Evolutionary conservation across 208 protist species (phyloP).

Genomic region (Leishmania gerbilli): DNA sequence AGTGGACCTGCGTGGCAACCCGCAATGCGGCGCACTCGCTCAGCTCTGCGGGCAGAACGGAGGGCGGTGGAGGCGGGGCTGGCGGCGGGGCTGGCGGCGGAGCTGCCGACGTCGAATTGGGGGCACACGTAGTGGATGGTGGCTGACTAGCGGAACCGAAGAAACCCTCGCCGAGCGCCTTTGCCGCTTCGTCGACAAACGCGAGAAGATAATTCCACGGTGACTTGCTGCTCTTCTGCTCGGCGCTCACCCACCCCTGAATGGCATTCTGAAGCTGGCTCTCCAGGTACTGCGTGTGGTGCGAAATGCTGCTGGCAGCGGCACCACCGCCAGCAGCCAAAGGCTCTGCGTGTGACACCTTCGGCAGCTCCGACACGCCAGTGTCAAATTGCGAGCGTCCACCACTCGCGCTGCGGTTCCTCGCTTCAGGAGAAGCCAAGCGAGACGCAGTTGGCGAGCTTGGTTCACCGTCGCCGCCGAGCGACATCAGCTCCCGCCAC

Average conservation of each 20-base stretch:
- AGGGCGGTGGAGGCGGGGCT: not conserved
- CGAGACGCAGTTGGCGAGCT: not conserved
- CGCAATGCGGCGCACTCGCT: slow-evolving; percentile 28
- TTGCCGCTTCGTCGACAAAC: slow-evolving; percentile 35
- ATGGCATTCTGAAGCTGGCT: slow-evolving; percentile 36
- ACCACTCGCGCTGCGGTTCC: not conserved
- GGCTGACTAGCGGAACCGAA: slow-evolving; percentile 22
- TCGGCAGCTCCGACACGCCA: not conserved
- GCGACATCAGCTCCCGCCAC: slow-evolving; percentile 40
- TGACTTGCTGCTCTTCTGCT: slow-evolving; percentile 25
- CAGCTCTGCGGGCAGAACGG: slow-evolving; percentile 26
- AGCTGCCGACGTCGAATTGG: not conserved
- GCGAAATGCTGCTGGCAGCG: not conserved
- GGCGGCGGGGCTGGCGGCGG: not conserved
- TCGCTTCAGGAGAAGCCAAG: not conserved
- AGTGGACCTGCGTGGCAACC: slow-evolving; percentile 38
- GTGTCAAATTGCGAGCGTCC: not conserved
- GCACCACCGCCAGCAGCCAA: not conserved
- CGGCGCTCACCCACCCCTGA: slow-evolving; percentile 39
- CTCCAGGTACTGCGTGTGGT: slow-evolving; percentile 34
- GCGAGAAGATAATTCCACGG: slow-evolving; percentile 37
- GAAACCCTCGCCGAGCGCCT: slow-evolving; percentile 42
- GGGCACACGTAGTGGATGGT: not conserved
- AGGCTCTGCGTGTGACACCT: not conserved
- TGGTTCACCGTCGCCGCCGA: not conserved